Percentiles rank a stretch among this genome's conserved stretches.
Evolutionary conservation across 1,139 yeast genomes (phyloP).

Genomic region (Meyerozyma elateridarum): DNA sequence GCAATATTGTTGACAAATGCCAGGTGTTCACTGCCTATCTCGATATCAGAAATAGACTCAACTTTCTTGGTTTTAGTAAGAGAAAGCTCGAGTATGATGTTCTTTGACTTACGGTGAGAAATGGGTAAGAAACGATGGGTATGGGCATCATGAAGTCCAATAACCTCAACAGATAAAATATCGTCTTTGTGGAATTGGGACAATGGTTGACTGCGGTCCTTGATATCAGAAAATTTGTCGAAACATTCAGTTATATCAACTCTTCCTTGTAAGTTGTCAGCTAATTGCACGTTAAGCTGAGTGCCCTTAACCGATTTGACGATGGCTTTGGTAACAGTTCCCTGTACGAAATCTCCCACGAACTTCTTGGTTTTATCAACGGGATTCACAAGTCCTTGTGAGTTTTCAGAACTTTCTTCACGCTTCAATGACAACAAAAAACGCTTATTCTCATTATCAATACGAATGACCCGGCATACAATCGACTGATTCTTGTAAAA

Average conservation of each 20-base stretch:
- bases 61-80: conserved; percentile 34
- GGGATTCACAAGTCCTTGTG: conserved; percentile 43
- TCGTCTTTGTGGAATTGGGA: conserved; percentile 56
- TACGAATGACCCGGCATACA: conserved; percentile 55
- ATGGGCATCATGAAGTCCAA: conserved; percentile 75
- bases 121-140: conserved; percentile 67
- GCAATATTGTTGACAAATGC: conserved; percentile 54
- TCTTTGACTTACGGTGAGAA: conserved; percentile 52
- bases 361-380: conserved; percentile 48
- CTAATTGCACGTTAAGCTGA: conserved; percentile 70
- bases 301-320: conserved; percentile 65
- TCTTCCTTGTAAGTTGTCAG: conserved; percentile 78
- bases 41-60: conserved; percentile 32
- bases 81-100: conserved; percentile 62
- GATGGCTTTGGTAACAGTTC: conserved; percentile 55
- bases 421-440: conserved; percentile 55
- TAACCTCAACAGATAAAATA: conserved; percentile 55
- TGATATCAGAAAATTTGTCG: conserved; percentile 50
- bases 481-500: conserved; percentile 68
- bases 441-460: conserved; percentile 64
- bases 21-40: conserved; percentile 38
- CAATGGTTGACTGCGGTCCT: conserved; percentile 57
- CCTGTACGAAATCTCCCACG: conserved; percentile 53
- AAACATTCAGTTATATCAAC: conserved; percentile 72
- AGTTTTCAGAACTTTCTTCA: conserved; percentile 22